Evolutionary conservation across 1,139 yeast species (phyloP), one percentile per base, ranked within the genome.

Genomic region (Geotrichum histeridarum): DNA sequence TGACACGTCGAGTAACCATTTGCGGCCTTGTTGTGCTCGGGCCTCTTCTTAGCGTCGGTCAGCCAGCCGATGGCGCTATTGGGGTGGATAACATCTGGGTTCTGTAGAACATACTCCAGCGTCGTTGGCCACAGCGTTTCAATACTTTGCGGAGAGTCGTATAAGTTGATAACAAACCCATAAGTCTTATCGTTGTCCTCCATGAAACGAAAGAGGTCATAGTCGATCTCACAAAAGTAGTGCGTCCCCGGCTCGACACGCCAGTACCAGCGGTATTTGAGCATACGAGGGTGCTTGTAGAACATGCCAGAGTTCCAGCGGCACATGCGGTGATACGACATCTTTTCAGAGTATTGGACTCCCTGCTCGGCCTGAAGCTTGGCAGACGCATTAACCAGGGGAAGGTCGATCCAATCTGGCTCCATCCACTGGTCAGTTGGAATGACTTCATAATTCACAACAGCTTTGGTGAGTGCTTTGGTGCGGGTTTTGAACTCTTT

Each of bases 1-100:
- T 87, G 95, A 63, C 93, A 86, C 0, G 89, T 82, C 8, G 90
- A 84, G 69, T 84, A 86, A 2, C 89, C 88, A 33, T 79, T 73
- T 44, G 69, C 61, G 15, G 73, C 74, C 60, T 80, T 81, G 17
- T 51, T 51, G 43, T 51, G 55, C 3, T 31, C 47, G 2, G 50
- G 50, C 8, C 57, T 39, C n/a, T 42, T 30, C n/a, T 36, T 17
- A 17, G 42, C 36, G 31, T 76, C 67, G 7, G 54, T 48, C 35
- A 55, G 54, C 57, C 57, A 55, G 57, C 76, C 67, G 54, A 81
- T 80, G 59, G 77, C 76, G 9, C 85, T 88, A 63, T 86, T 78
- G 5, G 78, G 74, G 63, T 83, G 77, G 49, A 85, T 68, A 62
- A 77, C 81, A 54, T 84, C 76, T 18, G 86, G 84, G 53, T 78